Conservation (phyloP, 306 rosid genomes). For the Prinsepia uniflora region DNA sequence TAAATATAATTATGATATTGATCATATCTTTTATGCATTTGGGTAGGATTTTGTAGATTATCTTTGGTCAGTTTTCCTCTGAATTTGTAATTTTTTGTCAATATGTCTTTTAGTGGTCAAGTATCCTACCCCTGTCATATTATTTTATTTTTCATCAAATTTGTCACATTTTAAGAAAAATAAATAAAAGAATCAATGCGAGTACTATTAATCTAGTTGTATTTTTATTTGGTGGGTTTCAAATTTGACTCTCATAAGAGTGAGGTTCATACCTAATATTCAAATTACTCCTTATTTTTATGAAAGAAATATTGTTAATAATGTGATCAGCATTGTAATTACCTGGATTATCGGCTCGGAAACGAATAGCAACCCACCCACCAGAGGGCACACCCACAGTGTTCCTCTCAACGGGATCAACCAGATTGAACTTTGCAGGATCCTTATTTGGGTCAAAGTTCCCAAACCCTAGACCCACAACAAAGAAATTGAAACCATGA, state of each 20-base stretch:
- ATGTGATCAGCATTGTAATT: not conserved
- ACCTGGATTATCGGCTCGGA: constrained; percentile 57
- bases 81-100: too few species aligned
- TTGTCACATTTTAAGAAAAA: too few species aligned
- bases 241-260: too few species aligned
- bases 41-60: not conserved
- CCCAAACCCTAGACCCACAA: constrained; percentile 60
- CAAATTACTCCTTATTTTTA: too few species aligned
- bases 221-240: too few species aligned
- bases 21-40: not conserved
- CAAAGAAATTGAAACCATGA: constrained; percentile 52
- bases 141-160: too few species aligned
- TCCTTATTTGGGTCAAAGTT: constrained; percentile 48
- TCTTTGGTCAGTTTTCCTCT: too few species aligned
- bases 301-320: not conserved
- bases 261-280: too few species aligned
- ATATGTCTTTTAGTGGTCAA: too few species aligned
- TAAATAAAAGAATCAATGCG: too few species aligned
- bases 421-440: constrained; percentile 41
- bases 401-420: constrained; percentile 50
- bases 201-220: too few species aligned
- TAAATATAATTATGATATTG: not conserved
- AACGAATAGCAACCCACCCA: constrained; percentile 52
- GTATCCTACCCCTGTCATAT: too few species aligned
- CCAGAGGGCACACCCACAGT: constrained; percentile 52